A percentile compares a stretch with the other conserved stretches of the same genome.
Evolutionary conservation across 169 alveolate genomes (phyloP).

Genomic region (Cryptosporidium muris): DNA sequence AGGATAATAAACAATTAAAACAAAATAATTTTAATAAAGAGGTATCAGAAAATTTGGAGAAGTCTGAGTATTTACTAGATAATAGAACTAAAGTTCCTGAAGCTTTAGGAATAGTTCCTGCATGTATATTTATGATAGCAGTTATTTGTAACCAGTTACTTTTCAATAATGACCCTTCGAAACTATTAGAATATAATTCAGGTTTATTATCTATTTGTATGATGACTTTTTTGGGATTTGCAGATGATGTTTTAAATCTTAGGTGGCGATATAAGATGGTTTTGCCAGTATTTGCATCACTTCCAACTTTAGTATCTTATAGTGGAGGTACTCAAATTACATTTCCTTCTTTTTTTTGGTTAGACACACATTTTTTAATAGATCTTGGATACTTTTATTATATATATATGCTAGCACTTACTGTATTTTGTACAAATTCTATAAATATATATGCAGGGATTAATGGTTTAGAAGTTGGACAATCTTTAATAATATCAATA

Average conservation of each 20-base stretch:
- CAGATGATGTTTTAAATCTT: conserved; percentile 90
- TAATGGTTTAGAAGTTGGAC: conserved; percentile 93
- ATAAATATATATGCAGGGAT: conserved; percentile 95
- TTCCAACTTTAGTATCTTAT: conserved; percentile 89
- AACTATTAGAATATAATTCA: conserved; percentile 83
- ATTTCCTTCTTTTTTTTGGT: conserved; percentile 78
- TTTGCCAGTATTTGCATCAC: conserved; percentile 87
- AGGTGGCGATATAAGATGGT: conserved; percentile 91
- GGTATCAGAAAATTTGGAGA: background rate
- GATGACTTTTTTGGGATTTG: conserved; percentile 89
- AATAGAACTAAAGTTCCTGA: conserved; percentile 80
- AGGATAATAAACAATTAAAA: background rate
- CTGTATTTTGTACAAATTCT: conserved; percentile 90
- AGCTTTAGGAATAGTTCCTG: conserved; percentile 89
- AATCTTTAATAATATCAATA: conserved; percentile 87
- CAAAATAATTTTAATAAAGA: background rate
- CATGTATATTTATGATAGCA: conserved; percentile 82
- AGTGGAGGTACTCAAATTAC: conserved; percentile 87
- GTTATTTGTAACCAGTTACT: conserved; percentile 80
- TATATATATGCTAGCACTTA: conserved; percentile 84
- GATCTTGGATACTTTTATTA: conserved; percentile 87
- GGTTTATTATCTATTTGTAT: conserved; percentile 87
- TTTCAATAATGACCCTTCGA: conserved; percentile 74
- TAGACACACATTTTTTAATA: conserved; percentile 75
- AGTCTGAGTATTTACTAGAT: background rate